Percentiles rank a stretch among this genome's conserved stretches.
phyloP scores from a whole-genome alignment of 2,329 filamentous ascomycete genomes.

The Dactylella cylindrospora region DNA sequence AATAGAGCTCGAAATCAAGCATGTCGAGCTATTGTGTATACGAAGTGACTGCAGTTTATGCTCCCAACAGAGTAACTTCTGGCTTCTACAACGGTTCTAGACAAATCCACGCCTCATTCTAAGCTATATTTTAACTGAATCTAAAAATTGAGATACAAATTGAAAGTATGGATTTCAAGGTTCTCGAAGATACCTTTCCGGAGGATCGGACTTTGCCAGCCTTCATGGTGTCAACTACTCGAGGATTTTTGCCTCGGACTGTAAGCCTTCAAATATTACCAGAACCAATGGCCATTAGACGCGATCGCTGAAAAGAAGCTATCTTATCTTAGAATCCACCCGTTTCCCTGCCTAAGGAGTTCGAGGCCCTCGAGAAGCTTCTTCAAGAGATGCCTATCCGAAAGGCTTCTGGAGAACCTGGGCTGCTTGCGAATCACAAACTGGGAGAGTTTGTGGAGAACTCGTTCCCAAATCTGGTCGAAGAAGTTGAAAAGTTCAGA shows the following conservation, averaged over 20 bases:
- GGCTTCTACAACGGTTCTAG: not conserved
- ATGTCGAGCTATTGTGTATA: no score
- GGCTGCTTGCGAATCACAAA: conserved; percentile 71
- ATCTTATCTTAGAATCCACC: conserved; percentile 57
- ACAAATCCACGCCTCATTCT: not conserved
- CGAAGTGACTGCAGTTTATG: no score
- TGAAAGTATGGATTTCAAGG: conserved; percentile 56
- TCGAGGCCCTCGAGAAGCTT: conserved; percentile 70
- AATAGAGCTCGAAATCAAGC: no score
- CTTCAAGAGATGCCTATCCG: conserved; percentile 77
- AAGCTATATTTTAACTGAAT: no score
- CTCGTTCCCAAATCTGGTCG: conserved; percentile 76
- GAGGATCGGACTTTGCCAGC: conserved; percentile 66
- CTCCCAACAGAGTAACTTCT: not conserved
- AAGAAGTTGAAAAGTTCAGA: conserved; percentile 69
- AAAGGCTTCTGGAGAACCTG: conserved; percentile 70
- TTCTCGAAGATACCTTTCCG: conserved; percentile 65
- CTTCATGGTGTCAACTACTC: conserved; percentile 76
- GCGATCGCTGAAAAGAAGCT: not conserved
- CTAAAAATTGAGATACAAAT: not conserved
- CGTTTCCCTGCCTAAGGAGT: conserved; percentile 68
- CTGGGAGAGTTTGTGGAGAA: conserved; percentile 73
- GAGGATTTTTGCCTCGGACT: conserved; percentile 72
- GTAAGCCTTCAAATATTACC: conserved; percentile 21
- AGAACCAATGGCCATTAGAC: not conserved